Evolutionary conservation across 257 asterid species (phyloP).

Genomic region (Thymus mandschuricus): DNA sequence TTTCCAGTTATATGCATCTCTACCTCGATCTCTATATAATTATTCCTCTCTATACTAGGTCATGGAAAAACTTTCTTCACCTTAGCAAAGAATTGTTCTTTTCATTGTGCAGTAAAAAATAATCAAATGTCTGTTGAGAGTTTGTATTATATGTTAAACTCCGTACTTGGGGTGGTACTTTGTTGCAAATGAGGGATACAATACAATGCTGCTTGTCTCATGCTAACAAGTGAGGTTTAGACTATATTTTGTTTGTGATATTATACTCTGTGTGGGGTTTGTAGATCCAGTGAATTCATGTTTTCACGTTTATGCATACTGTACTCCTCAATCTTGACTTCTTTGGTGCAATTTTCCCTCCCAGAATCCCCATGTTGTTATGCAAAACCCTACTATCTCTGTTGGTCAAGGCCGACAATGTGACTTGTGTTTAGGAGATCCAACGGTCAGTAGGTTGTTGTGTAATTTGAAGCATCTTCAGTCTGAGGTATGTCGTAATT

Average conservation of each 20-base stretch:
- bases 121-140: background rate
- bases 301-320: conserved; percentile 13
- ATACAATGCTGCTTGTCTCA: background rate
- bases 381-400: conserved; percentile 54
- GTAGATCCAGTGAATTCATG: conserved; percentile 21
- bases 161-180: background rate
- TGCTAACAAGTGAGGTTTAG: background rate
- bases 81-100: too few species aligned
- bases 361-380: conserved; percentile 76
- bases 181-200: background rate
- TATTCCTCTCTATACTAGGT: too few species aligned
- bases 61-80: too few species aligned
- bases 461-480: conserved; percentile 73
- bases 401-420: conserved; percentile 59
- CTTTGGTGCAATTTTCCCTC: conserved; percentile 29
- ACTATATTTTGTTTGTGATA: too few species aligned
- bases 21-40: too few species aligned
- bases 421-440: conserved; percentile 72
- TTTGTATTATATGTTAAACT: conserved; percentile 7
- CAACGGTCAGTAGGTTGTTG: conserved; percentile 62
- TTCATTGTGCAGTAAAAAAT: too few species aligned
- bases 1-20: too few species aligned
- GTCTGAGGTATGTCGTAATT: conserved; percentile 55
- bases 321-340: conserved; percentile 23
- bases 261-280: too few species aligned